A percentile compares a stretch with the other conserved stretches of the same genome.
phyloP scores from a whole-genome alignment of 148 eudicot species.

The Rhododendron ovatum region DNA sequence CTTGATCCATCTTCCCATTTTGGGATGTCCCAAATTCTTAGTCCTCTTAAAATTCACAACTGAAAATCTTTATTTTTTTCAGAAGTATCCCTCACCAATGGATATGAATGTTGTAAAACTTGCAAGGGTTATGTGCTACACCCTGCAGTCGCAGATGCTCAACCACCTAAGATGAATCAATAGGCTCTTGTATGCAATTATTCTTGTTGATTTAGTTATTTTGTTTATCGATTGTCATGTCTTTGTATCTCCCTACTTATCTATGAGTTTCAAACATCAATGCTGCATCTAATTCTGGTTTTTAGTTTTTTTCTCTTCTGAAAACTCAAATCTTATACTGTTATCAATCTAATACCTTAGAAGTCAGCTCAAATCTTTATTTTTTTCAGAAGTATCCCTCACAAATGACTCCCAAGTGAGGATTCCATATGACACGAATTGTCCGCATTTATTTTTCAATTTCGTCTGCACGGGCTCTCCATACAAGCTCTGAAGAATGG shows the following conservation, averaged over 20 bases:
- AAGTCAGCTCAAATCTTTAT: too few relatives aligned
- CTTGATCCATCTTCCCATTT: not conserved
- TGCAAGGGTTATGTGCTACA: not conserved
- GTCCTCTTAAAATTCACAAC: not conserved
- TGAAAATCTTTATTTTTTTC: not conserved
- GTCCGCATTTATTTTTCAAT: not conserved
- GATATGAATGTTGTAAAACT: not conserved
- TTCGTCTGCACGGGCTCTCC: not conserved
- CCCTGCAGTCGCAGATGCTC: not conserved
- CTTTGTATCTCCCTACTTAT: not conserved
- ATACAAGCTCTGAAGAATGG: not conserved
- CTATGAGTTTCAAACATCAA: not conserved
- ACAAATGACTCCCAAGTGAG: not conserved
- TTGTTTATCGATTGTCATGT: not conserved
- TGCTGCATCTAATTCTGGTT: not conserved
- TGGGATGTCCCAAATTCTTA: not conserved
- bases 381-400: too few relatives aligned
- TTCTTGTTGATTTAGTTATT: not conserved
- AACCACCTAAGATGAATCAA: not conserved
- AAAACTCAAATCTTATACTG: not conserved
- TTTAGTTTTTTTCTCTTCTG: not conserved
- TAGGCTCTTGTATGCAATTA: not conserved
- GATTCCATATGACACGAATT: not conserved
- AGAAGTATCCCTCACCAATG: not conserved
- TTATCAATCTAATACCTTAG: too few relatives aligned